Evolutionary conservation across 257 asterid species (phyloP).

Genomic region (Petunia secreta): DNA sequence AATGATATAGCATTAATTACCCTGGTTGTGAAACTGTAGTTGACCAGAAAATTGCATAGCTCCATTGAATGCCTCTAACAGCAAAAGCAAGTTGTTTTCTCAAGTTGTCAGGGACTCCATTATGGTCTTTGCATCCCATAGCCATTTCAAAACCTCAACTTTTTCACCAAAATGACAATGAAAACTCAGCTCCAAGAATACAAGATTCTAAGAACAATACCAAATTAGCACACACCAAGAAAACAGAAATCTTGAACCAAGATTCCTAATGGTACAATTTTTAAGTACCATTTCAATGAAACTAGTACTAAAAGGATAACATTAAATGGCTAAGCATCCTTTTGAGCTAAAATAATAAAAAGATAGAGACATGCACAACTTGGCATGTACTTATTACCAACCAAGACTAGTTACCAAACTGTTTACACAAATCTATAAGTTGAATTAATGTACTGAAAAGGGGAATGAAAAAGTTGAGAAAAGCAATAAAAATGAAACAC

Average conservation of each 20-base stretch:
- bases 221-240: not conserved
- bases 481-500: conserved; percentile 21
- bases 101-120: conserved; percentile 45
- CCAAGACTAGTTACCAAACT: not conserved
- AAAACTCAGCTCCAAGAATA: not conserved
- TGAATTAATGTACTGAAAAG: conserved; percentile 21
- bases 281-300: conserved; percentile 1
- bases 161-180: not conserved
- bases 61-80: conserved; percentile 86
- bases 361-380: conserved; percentile 18
- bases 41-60: conserved; percentile 93
- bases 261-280: not conserved
- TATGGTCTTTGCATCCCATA: conserved; percentile 41
- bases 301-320: not conserved
- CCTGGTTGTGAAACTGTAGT: conserved; percentile 60
- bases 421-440: not conserved
- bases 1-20: conserved; percentile 45
- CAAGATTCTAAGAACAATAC: not conserved
- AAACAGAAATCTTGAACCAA: conserved; percentile 19
- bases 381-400: not conserved
- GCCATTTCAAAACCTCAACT: conserved; percentile 42
- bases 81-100: conserved; percentile 76
- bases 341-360: not conserved
- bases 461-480: not conserved
- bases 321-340: not conserved